Percentiles rank a stretch among this genome's conserved stretches.
Evolutionary conservation across 805 yeast species (phyloP).

Genomic region (Maudiozyma turicensis): DNA sequence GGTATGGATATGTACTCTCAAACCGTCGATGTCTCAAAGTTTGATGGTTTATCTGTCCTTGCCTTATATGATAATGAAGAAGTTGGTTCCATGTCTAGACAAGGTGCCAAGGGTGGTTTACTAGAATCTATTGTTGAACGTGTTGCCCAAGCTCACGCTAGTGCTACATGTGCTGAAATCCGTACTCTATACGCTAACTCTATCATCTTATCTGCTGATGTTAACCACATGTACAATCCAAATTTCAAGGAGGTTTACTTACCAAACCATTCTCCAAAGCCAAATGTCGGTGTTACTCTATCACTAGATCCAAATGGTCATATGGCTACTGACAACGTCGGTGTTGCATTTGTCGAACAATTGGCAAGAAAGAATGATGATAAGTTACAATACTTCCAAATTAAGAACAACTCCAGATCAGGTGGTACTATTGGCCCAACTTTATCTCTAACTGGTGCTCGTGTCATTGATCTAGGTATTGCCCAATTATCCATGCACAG

Average conservation of each 20-base stretch:
- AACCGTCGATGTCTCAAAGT: constrained; percentile 32
- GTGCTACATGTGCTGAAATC: constrained; percentile 14
- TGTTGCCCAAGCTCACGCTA: constrained; percentile 30
- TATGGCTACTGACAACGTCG: constrained; percentile 74
- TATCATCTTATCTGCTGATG: constrained; percentile 75
- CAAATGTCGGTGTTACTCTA: constrained; percentile 65
- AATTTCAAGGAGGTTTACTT: constrained; percentile 59
- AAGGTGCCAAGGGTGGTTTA: constrained; percentile 74
- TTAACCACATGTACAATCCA: constrained; percentile 73
- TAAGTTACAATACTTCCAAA: constrained; percentile 70
- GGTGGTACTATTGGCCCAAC: constrained; percentile 88
- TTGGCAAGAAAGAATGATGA: constrained; percentile 58
- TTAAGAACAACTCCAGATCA: constrained; percentile 73
- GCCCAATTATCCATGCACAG: constrained; percentile 84
- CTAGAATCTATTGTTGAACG: constrained; percentile 57
- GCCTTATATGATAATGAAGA: constrained; percentile 75
- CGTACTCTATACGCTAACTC: constrained; percentile 58
- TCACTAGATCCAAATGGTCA: constrained; percentile 72
- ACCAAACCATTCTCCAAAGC: constrained; percentile 70
- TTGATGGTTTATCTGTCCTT: constrained; percentile 43
- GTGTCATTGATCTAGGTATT: constrained; percentile 74
- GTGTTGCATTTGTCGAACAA: constrained; percentile 60
- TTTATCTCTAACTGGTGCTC: constrained; percentile 55
- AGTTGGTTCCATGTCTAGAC: constrained; percentile 70
- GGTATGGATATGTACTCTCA: constrained; percentile 44